These are phyloP conservation scores for Phytophthora crassamura DNA, from an alignment of 352 stramenopile genomes.

Conservation along the genomic window DNA sequence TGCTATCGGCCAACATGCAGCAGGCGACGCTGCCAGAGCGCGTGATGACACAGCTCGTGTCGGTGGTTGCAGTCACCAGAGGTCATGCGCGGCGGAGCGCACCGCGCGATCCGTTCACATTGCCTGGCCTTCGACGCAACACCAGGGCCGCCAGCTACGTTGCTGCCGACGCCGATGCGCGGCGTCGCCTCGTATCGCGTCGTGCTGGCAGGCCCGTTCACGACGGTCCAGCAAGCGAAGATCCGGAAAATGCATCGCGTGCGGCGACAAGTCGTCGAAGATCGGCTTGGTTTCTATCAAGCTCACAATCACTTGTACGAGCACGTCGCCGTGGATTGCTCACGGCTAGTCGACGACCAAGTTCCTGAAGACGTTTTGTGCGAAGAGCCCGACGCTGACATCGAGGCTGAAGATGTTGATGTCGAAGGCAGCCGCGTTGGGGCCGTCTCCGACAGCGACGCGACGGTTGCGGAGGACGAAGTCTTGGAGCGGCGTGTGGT, in stretches of 20 bases:
- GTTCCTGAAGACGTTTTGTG: no score
- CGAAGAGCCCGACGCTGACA: no score
- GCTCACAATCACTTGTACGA: no score
- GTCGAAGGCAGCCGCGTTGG: no score
- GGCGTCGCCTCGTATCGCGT: conserved; percentile 18
- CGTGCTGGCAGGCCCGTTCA: conserved; percentile 29
- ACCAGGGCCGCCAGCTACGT: conserved; percentile 15
- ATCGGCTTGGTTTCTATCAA: no score
- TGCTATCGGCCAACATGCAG: no score
- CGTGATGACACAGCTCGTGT: conserved; percentile 26
- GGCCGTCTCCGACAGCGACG: background rate
- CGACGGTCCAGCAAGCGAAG: conserved; percentile 11
- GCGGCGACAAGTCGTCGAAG: no score
- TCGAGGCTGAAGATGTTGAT: no score
- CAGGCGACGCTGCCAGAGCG: no score
- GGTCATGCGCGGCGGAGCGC: conserved; percentile 26
- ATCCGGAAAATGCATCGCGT: conserved; percentile 16
- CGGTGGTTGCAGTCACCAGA: conserved; percentile 19
- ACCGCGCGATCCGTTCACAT: conserved; percentile 31
- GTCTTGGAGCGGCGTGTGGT: no score
- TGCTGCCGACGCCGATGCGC: conserved; percentile 19
- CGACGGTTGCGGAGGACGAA: background rate
- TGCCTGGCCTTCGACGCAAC: conserved; percentile 36
- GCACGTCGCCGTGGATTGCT: no score
- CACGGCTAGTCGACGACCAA: no score